These are phyloP conservation scores for Fimicolochytrium jonesii DNA, from an alignment of 192 early-diverging fungal genomes.

Conservation along the genomic window DNA sequence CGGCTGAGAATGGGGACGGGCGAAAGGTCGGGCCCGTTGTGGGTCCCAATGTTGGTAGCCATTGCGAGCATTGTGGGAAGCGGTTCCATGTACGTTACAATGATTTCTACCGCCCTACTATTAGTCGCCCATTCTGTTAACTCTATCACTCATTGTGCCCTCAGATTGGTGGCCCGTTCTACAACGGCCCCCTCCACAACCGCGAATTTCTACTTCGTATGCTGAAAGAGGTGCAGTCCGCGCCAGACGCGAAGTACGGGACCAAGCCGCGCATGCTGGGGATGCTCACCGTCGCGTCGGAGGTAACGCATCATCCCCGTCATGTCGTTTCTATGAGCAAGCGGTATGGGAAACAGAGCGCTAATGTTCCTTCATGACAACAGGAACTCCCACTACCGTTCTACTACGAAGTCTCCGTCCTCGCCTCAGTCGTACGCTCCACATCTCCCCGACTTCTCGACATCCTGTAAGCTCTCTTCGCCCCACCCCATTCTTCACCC, in stretches of 20 bases:
- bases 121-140: no score
- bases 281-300: constrained; percentile 87
- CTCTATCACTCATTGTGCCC: no score
- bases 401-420: constrained; percentile 69
- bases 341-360: neutral
- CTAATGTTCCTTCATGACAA: neutral
- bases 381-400: constrained; percentile 64
- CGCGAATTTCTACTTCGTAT: constrained; percentile 76
- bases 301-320: constrained; percentile 44
- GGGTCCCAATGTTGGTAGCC: constrained; percentile 54
- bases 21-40: constrained; percentile 58
- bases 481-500: no score
- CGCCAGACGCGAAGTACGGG: constrained; percentile 57
- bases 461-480: constrained; percentile 55
- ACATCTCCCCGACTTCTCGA: constrained; percentile 64
- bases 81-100: constrained; percentile 66
- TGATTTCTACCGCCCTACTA: no score
- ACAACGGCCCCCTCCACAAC: constrained; percentile 80
- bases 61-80: constrained; percentile 73
- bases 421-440: constrained; percentile 71
- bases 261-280: constrained; percentile 88
- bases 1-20: constrained; percentile 48
- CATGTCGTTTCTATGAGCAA: neutral
- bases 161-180: constrained; percentile 91
- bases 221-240: constrained; percentile 66